A percentile compares a stretch with the other conserved stretches of the same genome.
Conservation (phyloP, 106 monocot genomes). For the Vanilla planifolia region DNA sequence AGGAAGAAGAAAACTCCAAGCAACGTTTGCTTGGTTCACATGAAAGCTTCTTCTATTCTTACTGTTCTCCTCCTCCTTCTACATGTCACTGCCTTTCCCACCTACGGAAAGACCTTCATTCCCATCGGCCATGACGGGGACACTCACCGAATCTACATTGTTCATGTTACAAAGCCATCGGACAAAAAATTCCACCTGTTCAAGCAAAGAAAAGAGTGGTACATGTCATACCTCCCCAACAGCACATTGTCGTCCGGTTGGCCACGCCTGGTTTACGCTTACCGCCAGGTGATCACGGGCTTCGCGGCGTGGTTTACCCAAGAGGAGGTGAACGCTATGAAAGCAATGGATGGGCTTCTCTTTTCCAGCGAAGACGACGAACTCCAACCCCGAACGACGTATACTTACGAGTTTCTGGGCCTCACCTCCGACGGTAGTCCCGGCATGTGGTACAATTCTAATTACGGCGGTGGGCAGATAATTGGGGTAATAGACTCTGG, state of each 20-base stretch:
- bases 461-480: constrained; percentile 1
- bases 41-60: too few relatives aligned
- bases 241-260: neutral
- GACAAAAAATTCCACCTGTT: neutral
- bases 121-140: too few relatives aligned
- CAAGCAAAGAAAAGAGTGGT: constrained; percentile 1
- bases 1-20: too few relatives aligned
- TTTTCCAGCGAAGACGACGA: constrained; percentile 5
- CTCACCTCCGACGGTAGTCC: neutral
- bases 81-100: too few relatives aligned
- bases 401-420: constrained; percentile 24
- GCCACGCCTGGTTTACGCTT: constrained; percentile 14
- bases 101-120: too few relatives aligned
- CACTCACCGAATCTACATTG: too few relatives aligned
- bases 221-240: neutral
- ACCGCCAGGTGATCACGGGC: constrained; percentile 16
- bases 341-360: constrained; percentile 15
- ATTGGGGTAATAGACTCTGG: constrained; percentile 31
- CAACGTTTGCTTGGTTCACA: too few relatives aligned
- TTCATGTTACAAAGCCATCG: constrained; percentile 1
- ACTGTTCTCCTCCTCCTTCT: too few relatives aligned
- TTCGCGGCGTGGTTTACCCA: constrained; percentile 11
- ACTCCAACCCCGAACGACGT: constrained; percentile 15
- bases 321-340: neutral
- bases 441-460: neutral